Conservation (phyloP, 164 flowering plant genomes). For the Macadamia integrifolia region DNA sequence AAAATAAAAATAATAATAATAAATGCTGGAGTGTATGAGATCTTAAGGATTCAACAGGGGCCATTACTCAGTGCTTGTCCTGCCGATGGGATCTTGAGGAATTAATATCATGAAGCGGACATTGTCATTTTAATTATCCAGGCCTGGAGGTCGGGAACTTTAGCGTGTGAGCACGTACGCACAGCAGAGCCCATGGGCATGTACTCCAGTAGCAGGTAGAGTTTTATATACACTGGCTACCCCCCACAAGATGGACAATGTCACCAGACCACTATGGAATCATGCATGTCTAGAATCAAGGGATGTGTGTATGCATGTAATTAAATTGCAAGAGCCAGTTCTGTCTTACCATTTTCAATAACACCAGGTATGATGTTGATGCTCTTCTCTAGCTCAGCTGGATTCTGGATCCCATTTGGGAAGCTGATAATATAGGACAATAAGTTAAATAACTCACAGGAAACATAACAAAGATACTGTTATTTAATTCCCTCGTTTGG, state of each 20-base stretch:
- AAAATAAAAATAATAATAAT: no score
- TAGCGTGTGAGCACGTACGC: no score
- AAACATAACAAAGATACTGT: not conserved
- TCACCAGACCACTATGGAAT: no score
- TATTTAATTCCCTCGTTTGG: not conserved
- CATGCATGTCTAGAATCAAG: not conserved
- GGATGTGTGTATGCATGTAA: not conserved
- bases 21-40: no score
- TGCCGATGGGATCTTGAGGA: no score
- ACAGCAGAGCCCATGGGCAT: not conserved
- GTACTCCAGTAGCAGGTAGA: not conserved
- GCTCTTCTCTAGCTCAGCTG: constrained; percentile 22
- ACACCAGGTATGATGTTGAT: constrained; percentile 27
- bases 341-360: constrained; percentile 20
- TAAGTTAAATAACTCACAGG: not conserved
- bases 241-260: no score
- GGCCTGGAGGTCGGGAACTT: not conserved
- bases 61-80: no score
- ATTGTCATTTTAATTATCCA: not conserved
- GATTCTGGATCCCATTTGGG: constrained; percentile 21
- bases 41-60: no score
- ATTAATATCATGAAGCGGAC: not conserved
- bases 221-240: no score
- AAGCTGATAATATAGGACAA: constrained; percentile 12
- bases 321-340: not conserved